Base-by-base conservation (phyloP, 805 yeast genomes). In the Candida verbasci region DNA sequence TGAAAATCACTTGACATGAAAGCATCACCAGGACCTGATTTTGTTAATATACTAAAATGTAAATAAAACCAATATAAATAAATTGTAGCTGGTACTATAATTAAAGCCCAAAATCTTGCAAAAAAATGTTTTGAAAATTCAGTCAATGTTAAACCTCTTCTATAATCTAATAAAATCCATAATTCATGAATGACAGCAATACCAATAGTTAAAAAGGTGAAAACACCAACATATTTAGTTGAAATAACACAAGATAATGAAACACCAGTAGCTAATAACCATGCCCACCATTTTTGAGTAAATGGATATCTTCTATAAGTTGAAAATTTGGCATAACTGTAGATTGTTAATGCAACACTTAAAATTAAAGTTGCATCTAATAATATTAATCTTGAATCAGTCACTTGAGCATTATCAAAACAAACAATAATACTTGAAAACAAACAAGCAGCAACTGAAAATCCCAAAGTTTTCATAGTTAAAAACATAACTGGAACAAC, bases 1-100 rank as follows among this genome's bases (percentile, higher is more conserved):
- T 93, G 97, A 72, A 93, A 93, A 41, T 83, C 89, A 6, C 93
- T 72, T n/a, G 93, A 78, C 98, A 93, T 93, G 58, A 91, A 88
- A 3, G 73, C 71, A 56, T 93, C 97, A 43, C 99, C 99, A 4
- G 97, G 93, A 20, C 99, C 99, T 2, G 97, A 89, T 47, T 76
- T 81, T 48, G 64, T 73, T 52, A 93, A 74, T 17, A 93, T 74
- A 21, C 78, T 74, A 62, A 93, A 93, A 62, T 93, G 99, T 37
- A 89, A 70, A 65, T 81, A 87, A 65, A 91, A 93, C 95, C 97
- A 88, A 50, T 77, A 80, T 44, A 88, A 68, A 57, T 87, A 93
- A 46, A 93, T 74, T 22, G 77, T 46, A 55, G 87, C 83, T 20
- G 99, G 99, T 12, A 88, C 58, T 9, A 86, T 70, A 38, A 93